Evolutionary conservation across 2,329 filamentous ascomycete genomes (phyloP).

Genomic region (Cyphellophora europaea): DNA sequence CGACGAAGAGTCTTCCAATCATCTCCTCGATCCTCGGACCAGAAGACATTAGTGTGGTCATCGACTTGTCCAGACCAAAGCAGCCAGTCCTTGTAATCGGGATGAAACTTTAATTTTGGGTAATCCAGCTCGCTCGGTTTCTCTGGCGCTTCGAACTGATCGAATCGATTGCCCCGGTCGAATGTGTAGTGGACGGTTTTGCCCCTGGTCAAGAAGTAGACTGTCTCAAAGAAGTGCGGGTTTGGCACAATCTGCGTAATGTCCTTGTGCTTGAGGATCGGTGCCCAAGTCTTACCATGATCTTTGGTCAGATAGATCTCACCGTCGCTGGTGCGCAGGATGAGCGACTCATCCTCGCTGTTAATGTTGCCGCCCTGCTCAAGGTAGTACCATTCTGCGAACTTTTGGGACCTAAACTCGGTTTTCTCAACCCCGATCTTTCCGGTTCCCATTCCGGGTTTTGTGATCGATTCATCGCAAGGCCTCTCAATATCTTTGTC

Average conservation of each 20-base stretch:
- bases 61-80: conserved; percentile 71
- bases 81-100: conserved; percentile 76
- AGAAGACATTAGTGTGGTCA: conserved; percentile 66
- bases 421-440: conserved; percentile 54
- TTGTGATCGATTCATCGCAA: conserved; percentile 56
- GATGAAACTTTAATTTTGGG: conserved; percentile 68
- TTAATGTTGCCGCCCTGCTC: conserved; percentile 60
- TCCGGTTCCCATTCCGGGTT: conserved; percentile 55
- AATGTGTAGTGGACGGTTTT: conserved; percentile 69
- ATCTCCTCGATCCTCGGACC: conserved; percentile 67
- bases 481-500: conserved; percentile 65
- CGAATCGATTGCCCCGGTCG: conserved; percentile 65
- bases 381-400: conserved; percentile 60
- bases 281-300: conserved; percentile 80
- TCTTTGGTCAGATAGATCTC: conserved; percentile 68
- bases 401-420: conserved; percentile 52
- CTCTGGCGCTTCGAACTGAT: conserved; percentile 62
- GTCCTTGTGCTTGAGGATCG: conserved; percentile 58
- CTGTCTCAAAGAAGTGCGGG: conserved; percentile 69
- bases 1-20: conserved; percentile 69
- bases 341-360: conserved; percentile 62
- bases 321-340: conserved; percentile 49
- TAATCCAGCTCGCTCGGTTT: conserved; percentile 40
- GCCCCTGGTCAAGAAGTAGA: conserved; percentile 71
- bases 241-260: conserved; percentile 69